These are phyloP conservation scores for Xylariaceae sp. DNA, from an alignment of 2,329 filamentous ascomycete genomes.

Conservation along the genomic window DNA sequence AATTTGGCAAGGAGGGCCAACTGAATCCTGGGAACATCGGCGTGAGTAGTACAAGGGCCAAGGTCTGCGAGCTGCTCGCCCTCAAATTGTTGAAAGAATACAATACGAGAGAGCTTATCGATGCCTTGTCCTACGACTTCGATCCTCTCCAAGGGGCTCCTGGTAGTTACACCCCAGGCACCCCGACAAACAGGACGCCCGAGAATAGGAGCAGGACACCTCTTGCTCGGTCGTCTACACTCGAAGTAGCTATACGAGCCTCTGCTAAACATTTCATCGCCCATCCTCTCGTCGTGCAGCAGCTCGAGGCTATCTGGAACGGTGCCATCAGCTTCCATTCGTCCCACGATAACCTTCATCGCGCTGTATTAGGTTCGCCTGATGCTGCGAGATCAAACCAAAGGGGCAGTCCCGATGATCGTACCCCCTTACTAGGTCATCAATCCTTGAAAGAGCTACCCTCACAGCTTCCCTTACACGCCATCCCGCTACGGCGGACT, in stretches of 20 bases:
- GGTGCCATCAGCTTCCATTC: constrained; percentile 94
- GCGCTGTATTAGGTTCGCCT: constrained; percentile 40
- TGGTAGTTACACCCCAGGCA: constrained; percentile 37
- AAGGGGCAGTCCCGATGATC: constrained; percentile 38
- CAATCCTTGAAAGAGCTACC: constrained; percentile 32
- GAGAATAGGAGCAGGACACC: constrained; percentile 44
- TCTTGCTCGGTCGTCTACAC: constrained; percentile 76
- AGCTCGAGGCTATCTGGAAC: constrained; percentile 96
- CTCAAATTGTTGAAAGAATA: constrained; percentile 90
- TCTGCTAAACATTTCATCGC: constrained; percentile 90
- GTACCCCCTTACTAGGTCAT: constrained; percentile 49
- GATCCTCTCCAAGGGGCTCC: constrained; percentile 82
- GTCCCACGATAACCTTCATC: constrained; percentile 78
- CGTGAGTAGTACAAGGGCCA: constrained; percentile 75
- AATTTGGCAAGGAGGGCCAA: constrained; percentile 85
- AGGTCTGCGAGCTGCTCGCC: constrained; percentile 85
- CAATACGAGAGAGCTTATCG: constrained; percentile 82
- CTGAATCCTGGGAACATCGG: constrained; percentile 79
- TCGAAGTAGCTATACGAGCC: constrained; percentile 89
- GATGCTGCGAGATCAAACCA: constrained; percentile 23
- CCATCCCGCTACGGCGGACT: constrained; percentile 58
- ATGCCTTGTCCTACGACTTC: constrained; percentile 92
- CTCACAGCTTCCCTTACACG: constrained; percentile 30
- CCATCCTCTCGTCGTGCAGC: constrained; percentile 86
- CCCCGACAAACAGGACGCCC: constrained; percentile 33